These are phyloP conservation scores for Kwoniella sp. DNA, from an alignment of 768 basidiomycete genomes.

Conservation along the genomic window DNA sequence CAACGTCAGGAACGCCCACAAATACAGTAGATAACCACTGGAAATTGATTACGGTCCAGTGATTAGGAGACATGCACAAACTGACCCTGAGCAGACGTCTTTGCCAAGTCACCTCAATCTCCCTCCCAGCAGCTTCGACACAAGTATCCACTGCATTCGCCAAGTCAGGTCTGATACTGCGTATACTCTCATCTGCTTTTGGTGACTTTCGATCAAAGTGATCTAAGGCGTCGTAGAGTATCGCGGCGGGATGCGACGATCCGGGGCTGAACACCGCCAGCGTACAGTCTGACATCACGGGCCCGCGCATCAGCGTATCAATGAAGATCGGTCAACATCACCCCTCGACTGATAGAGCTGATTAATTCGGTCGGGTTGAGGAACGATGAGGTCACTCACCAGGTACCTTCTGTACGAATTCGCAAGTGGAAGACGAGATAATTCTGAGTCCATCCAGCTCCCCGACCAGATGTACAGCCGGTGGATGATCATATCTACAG, in stretches of 20 bases:
- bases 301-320: too few relatives aligned
- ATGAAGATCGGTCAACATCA: too few relatives aligned
- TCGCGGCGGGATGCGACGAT: constrained; percentile 86
- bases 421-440: constrained; percentile 73
- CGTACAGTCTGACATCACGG: constrained; percentile 68
- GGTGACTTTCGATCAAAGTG: constrained; percentile 80
- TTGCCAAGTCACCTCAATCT: constrained; percentile 91
- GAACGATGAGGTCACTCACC: constrained; percentile 59
- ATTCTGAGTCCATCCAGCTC: constrained; percentile 91
- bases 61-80: too few relatives aligned
- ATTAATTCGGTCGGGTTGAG: too few relatives aligned
- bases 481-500: constrained; percentile 74
- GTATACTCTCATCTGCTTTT: constrained; percentile 89
- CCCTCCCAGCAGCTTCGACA: constrained; percentile 87
- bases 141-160: constrained; percentile 85
- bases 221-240: constrained; percentile 88
- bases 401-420: constrained; percentile 92
- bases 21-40: too few relatives aligned
- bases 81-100: constrained; percentile 75
- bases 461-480: constrained; percentile 73
- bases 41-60: too few relatives aligned
- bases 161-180: constrained; percentile 81
- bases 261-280: constrained; percentile 87
- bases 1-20: too few relatives aligned
- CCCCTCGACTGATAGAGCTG: too few relatives aligned